Evolutionary conservation across 129 eudicot genomes (phyloP), one percentile per base, ranked within the genome.

Genomic region (Tagetes patula): DNA sequence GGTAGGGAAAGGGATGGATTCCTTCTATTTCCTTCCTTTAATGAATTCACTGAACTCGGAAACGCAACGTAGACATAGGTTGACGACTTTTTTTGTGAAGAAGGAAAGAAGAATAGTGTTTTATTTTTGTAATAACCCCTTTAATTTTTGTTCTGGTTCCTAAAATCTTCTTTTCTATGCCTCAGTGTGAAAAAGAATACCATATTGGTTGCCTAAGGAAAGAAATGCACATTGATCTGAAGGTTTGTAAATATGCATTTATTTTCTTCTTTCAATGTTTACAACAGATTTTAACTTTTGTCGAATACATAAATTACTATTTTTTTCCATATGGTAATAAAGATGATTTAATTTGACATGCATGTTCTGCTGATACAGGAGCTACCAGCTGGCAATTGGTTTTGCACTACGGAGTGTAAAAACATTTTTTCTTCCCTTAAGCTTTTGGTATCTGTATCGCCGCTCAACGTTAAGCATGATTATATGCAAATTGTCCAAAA

Each of bases 341-440:
- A 27, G 13, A 9, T 39, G 71, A 42, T 41, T 65, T 33, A 32
- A 59, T 30, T 7, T 27, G 43, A 62, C 62, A 67, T 55, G 53
- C 33, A 40, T 31, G 38, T 49, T 31, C 72, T 40, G 36, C 48
- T 72, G 52, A 70, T 61, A 38, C 81, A 93, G 98, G 89, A 87
- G 79, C 65, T 93, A 76, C 98, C 98, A 5, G 59, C 75, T 49
- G 92, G 88, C 33, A 71, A 87, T 34, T 93, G 98, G 98, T 93
- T 85, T 80, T 93, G 98, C 71, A 67, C 77, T 32, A 36, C 2
- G 6, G 85, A 75, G 56, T 93, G 98, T 86, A 73, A 67, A 58
- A 79, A 75, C 37, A 78, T 93, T 65, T 54, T 79, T 63, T 71
- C 83, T 81, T 68, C 80, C 20, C 71, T 93, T 81, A 80, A 81